Base-by-base conservation (phyloP, 805 yeast species). In the Saccharomyces kudriavzevii region DNA sequence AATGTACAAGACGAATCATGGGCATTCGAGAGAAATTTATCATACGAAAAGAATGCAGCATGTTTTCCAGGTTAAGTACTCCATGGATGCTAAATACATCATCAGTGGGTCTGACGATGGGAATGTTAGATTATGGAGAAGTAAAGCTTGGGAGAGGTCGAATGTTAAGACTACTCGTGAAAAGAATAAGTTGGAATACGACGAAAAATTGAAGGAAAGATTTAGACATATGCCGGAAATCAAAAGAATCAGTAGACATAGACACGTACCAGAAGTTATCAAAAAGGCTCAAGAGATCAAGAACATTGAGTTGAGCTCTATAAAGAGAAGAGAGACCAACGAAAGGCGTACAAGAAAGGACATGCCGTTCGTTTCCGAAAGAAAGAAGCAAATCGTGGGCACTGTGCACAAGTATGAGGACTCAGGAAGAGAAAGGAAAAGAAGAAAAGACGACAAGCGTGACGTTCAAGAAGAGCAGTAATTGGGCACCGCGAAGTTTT, bases 41-140 rank as follows among this genome's bases (percentile, higher is more conserved):
- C 99, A 94, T 65, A 94, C 99, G 13, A 90, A 89, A 74, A 81
- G 99, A 68, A 94, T 94, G 99, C 99, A 94, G 74, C 85, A 92
- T 55, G 87, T 94, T 10, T 89, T 90, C 70, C 80, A 87, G 53
- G 89, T 85, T 45, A 83, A 84, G 58, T 95, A 77, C 70, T 81
- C 96, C 8, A 89, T 89, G 81, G 99, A 94, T 71, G 79, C 95
- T 52, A 83, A 85, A 65, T 94, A 89, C 71, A 81, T 94, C 35
- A 72, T 91, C 50, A 82, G 89, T 55, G 99, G 97, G 20, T 88
- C 96, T 1, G 99, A 94, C 70, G 99, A 94, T 69, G 95, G 97
- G 60, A 95, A 95, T 70, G 83, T 95, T 28, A 78, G 99, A 61
- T 63, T 95, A 54, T 94, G 99, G 99, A 79, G 99, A 71, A 73